Evolutionary conservation across 2,329 filamentous ascomycete species (phyloP).

Genomic region (Aspergillus phoenicis): DNA sequence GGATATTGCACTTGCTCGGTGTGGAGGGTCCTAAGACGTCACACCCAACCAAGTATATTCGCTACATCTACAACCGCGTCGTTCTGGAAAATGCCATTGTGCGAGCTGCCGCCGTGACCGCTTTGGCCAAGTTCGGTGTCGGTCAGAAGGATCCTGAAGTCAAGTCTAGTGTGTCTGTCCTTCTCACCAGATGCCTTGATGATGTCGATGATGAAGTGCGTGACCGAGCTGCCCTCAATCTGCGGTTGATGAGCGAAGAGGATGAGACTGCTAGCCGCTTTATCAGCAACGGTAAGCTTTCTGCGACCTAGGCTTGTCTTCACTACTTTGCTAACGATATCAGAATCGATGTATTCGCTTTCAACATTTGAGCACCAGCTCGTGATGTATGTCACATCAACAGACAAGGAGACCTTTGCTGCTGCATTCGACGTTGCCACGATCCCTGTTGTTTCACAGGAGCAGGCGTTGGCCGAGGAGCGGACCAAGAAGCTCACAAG

Average conservation of each 20-base stretch:
- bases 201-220: conserved; percentile 97
- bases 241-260: conserved; percentile 88
- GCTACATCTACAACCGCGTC: conserved; percentile 98
- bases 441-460: conserved; percentile 89
- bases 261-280: conserved; percentile 84
- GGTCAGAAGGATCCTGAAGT: conserved; percentile 95
- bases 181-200: conserved; percentile 90
- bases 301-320: neutral
- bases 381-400: conserved; percentile 94
- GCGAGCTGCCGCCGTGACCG: conserved; percentile 90
- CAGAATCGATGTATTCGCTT: conserved; percentile 93
- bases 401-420: conserved; percentile 82
- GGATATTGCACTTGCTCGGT: conserved; percentile 90
- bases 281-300: conserved; percentile 78
- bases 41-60: conserved; percentile 97
- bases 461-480: conserved; percentile 95
- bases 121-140: conserved; percentile 94
- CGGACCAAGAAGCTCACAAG: conserved; percentile 96
- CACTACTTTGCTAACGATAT: conserved; percentile 23
- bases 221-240: conserved; percentile 89
- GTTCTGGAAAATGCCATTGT: conserved; percentile 97
- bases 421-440: conserved; percentile 86
- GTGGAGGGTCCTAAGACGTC: conserved; percentile 93
- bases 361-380: conserved; percentile 96
- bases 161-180: conserved; percentile 90